These are phyloP conservation scores for Rutstroemia sp. DNA, from an alignment of 2,329 filamentous ascomycete species.

Conservation along the genomic window DNA sequence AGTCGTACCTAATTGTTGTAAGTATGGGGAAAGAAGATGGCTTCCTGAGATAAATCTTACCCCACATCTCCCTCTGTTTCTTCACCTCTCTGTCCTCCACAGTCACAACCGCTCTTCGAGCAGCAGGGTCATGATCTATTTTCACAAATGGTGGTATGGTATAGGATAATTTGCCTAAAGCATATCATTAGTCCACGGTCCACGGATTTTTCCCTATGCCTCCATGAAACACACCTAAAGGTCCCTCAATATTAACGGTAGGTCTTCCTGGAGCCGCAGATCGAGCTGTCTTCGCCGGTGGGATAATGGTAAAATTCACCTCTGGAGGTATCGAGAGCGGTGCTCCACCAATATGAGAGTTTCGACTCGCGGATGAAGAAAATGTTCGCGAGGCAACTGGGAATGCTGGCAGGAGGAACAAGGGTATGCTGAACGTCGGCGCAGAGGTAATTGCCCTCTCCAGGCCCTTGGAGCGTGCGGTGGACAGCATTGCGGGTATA, in stretches of 20 bases:
- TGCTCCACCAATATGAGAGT: slow-evolving; percentile 80
- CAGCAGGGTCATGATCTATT: slow-evolving; percentile 58
- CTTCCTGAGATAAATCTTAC: slow-evolving; percentile 37
- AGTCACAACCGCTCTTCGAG: slow-evolving; percentile 57
- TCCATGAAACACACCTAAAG: slow-evolving; percentile 51
- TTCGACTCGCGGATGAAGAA: slow-evolving; percentile 57
- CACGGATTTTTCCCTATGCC: too few species aligned
- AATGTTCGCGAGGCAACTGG: slow-evolving; percentile 51
- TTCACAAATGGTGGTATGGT: slow-evolving; percentile 72
- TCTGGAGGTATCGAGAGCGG: slow-evolving; percentile 75
- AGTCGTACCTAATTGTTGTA: slow-evolving; percentile 55
- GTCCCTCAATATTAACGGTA: slow-evolving; percentile 70
- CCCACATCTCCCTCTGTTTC: slow-evolving; percentile 93
- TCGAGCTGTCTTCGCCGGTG: slow-evolving; percentile 30
- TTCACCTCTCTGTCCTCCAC: slow-evolving; percentile 62
- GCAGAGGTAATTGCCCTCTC: slow-evolving; percentile 46
- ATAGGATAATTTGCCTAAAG: slow-evolving; percentile 63
- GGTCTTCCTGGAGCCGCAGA: slow-evolving; percentile 44
- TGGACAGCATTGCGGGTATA: slow-evolving; percentile 51
- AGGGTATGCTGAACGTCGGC: slow-evolving; percentile 50
- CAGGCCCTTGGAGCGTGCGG: slow-evolving; percentile 53
- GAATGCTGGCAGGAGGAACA: slow-evolving; percentile 69
- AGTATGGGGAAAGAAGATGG: slow-evolving; percentile 4
- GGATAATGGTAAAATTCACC: slow-evolving; percentile 67
- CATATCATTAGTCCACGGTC: neutral